Percentiles rank a stretch among this genome's conserved stretches.
These are phyloP conservation scores for Flagelloscypha sp. DNA, from an alignment of 768 basidiomycete species.

Conservation along the genomic window DNA sequence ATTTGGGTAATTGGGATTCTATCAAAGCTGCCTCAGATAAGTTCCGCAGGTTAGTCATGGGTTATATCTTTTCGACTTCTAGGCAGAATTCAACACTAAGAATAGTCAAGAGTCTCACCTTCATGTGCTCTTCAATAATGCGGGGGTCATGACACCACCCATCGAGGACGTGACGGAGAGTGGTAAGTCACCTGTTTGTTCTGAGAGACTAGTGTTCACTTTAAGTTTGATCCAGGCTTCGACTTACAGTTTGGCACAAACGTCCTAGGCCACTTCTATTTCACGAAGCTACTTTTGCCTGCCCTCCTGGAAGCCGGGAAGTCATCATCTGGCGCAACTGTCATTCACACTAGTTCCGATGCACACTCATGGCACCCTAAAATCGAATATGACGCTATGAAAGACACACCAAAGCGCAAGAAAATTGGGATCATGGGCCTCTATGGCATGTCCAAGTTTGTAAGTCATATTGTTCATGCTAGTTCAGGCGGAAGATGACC, in stretches of 20 bases:
- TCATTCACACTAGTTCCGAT: too few species aligned
- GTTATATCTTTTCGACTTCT: neutral
- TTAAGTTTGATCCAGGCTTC: neutral
- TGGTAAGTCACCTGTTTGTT: too few species aligned
- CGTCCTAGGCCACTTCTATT: constrained; percentile 15
- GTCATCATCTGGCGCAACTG: too few species aligned
- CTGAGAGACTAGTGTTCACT: too few species aligned
- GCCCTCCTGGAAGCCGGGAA: too few species aligned
- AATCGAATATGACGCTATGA: constrained; percentile 32
- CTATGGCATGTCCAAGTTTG: constrained; percentile 7
- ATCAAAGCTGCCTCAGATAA: constrained; percentile 9
- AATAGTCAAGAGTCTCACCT: constrained; percentile 9
- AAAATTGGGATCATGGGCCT: constrained; percentile 2
- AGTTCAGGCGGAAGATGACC: neutral
- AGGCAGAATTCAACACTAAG: neutral
- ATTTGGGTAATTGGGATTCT: constrained; percentile 12
- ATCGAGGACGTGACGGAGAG: too few species aligned
- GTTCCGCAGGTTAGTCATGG: constrained; percentile 6
- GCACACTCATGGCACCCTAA: too few species aligned
- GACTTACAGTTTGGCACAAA: neutral
- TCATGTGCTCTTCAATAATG: constrained; percentile 14
- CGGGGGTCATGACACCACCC: too few species aligned
- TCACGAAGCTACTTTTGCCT: constrained; percentile 18
- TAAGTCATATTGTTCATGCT: neutral
- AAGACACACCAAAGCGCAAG: constrained; percentile 21